Evolutionary conservation across 768 basidiomycete species (phyloP).

Genomic region (Lactifluus rugatus): DNA sequence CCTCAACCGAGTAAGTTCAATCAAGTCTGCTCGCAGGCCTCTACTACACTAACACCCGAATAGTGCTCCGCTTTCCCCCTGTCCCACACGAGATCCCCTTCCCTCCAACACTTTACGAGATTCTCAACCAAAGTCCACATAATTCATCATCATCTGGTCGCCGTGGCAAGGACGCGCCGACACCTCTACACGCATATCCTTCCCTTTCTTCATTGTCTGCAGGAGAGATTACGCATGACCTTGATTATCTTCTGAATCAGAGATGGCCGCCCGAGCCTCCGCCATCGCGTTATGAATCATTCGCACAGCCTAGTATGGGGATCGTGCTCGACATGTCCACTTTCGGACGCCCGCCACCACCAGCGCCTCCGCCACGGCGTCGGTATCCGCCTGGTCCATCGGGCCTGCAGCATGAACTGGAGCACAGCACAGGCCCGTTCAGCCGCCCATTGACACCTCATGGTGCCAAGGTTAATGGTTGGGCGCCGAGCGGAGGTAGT

Average conservation of each 20-base stretch:
- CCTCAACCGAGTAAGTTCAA: slow-evolving; percentile 54
- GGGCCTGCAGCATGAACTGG: slow-evolving; percentile 15
- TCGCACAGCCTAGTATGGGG: slow-evolving; percentile 3
- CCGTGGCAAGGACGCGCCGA: slow-evolving; percentile 14
- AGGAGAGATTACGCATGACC: slow-evolving; percentile 26
- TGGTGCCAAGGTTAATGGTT: slow-evolving; percentile 15
- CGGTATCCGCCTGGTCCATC: slow-evolving; percentile 17
- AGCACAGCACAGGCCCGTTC: slow-evolving; percentile 11
- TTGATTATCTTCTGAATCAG: slow-evolving; percentile 25
- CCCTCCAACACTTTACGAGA: slow-evolving; percentile 56
- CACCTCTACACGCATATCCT: slow-evolving; percentile 24
- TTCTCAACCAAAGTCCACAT: slow-evolving; percentile 51
- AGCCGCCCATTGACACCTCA: slow-evolving; percentile 15
- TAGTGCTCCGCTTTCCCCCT: slow-evolving; percentile 55
- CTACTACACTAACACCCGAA: background rate
- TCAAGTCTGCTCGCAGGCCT: background rate
- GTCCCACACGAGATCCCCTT: slow-evolving; percentile 42
- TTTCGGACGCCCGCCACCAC: slow-evolving; percentile 8
- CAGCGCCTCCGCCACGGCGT: slow-evolving; percentile 4
- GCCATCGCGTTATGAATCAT: slow-evolving; percentile 5
- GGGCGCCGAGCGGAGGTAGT: slow-evolving; percentile 3
- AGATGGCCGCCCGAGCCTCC: slow-evolving; percentile 19
- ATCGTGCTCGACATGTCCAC: slow-evolving; percentile 13
- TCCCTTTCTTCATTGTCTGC: slow-evolving; percentile 24
- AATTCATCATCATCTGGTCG: slow-evolving; percentile 23